Base-by-base conservation (phyloP, 352 stramenopile genomes). In the Globisporangium nagaii region DNA sequence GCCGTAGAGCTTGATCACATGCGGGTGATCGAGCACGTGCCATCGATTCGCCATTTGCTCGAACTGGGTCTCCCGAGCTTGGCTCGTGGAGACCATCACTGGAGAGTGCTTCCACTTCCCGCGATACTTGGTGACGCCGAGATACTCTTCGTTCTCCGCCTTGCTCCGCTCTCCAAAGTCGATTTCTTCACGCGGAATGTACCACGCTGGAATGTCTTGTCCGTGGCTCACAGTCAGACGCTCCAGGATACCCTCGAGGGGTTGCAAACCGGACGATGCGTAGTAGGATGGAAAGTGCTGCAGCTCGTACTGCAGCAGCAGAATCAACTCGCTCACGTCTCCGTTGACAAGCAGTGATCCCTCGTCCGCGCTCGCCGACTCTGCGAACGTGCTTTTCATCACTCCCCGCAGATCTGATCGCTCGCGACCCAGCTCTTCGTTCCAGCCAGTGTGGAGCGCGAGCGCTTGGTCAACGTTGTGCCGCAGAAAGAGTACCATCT, bases 1-100 rank as follows among this genome's bases (percentile, higher is more conserved):
- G 12, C 66, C 66, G 24, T 66, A 73, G 2, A 78, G 39, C 22
- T 64, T 61, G 35, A 73, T 58, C 24, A 78, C 52, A 22, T 78
- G 54, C 19, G 66, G 66, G 17, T 78, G 69, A 12, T 62, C 63
- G 24, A 70, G 43, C 31, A 59, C 48, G 40, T 56, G 61, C 69
- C 66, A 78, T 10, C 53, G 45, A 25, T 24, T 36, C 13, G 28
- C 27, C 25, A 24, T 50, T 34, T 50, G 17, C 25, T 25, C 28
- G 11, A 50, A 50, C 12, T 28, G 25, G 3, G 28, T 27, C 28
- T 37, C 17, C 3, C 3, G n/a, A 2, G 27, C 43, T 37, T 37
- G 43, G 6, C 17, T 37, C 1, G 24, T 50, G 43, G 43, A 39
- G 19, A 50, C 19, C 4, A 36, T 50, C 17, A 15, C 27, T 11